Evolutionary conservation across 2,329 filamentous ascomycete species (phyloP).

Genomic region (Colletotrichum sansevieriae): DNA sequence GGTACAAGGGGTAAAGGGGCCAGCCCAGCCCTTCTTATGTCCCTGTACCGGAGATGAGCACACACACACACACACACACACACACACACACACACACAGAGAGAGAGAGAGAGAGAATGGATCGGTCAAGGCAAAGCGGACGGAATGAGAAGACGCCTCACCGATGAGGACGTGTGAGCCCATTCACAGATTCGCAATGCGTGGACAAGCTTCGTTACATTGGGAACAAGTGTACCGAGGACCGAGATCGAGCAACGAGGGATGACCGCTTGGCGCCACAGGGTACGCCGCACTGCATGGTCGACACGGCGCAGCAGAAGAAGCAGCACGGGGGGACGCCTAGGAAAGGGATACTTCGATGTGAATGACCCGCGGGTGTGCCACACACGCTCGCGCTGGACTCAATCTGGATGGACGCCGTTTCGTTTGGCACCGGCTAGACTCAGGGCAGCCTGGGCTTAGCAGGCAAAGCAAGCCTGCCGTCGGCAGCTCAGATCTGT

Average conservation of each 20-base stretch:
- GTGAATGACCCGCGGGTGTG: slow-evolving; percentile 23
- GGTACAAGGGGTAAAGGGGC: slow-evolving; percentile 15
- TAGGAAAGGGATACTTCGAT: slow-evolving; percentile 26
- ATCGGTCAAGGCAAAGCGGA: not conserved
- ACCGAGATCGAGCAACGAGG: slow-evolving; percentile 10
- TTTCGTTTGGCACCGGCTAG: slow-evolving; percentile 34
- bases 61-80: too few relatives aligned
- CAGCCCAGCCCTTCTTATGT: slow-evolving; percentile 9
- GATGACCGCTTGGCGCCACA: slow-evolving; percentile 44
- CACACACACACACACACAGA: not conserved
- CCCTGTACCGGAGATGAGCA: slow-evolving; percentile 28
- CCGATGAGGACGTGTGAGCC: slow-evolving; percentile 1
- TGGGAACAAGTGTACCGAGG: slow-evolving; percentile 17
- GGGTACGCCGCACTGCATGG: slow-evolving; percentile 35
- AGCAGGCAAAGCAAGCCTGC: not conserved
- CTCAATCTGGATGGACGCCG: slow-evolving; percentile 39
- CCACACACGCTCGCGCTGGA: slow-evolving; percentile 22
- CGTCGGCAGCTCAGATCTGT: slow-evolving; percentile 6
- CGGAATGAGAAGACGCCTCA: slow-evolving; percentile 10
- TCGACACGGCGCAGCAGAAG: slow-evolving; percentile 24
- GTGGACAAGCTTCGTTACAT: slow-evolving; percentile 15
- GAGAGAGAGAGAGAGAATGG: not conserved
- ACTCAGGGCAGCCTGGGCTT: slow-evolving; percentile 5
- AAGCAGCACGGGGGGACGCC: not conserved
- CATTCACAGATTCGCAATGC: slow-evolving; percentile 2